Percentiles rank a stretch among this genome's conserved stretches.
phyloP scores from a whole-genome alignment of 352 stramenopile species.

The Globisporangium okanoganense region DNA sequence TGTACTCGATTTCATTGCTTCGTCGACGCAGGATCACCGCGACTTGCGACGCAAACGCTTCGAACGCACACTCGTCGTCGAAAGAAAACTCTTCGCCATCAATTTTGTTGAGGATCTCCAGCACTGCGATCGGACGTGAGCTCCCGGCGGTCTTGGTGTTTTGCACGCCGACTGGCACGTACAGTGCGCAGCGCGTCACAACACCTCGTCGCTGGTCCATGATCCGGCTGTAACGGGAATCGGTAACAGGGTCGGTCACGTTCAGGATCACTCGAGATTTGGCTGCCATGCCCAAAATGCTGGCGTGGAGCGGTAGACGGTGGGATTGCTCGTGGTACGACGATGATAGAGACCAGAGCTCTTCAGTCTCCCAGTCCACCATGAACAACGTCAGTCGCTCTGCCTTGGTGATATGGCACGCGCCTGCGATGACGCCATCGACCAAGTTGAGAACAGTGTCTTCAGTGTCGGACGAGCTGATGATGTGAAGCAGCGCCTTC shows the following conservation, averaged over 20 bases:
- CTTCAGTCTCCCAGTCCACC: slow-evolving; percentile 79
- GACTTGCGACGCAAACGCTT: slow-evolving; percentile 83
- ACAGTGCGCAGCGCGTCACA: slow-evolving; percentile 69
- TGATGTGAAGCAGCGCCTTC: slow-evolving; percentile 81
- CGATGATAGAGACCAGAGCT: slow-evolving; percentile 78
- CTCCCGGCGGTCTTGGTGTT: slow-evolving; percentile 32
- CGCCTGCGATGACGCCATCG: slow-evolving; percentile 77
- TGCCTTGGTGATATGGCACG: slow-evolving; percentile 78
- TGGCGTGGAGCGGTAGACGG: slow-evolving; percentile 52
- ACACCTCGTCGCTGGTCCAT: slow-evolving; percentile 61
- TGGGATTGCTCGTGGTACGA: slow-evolving; percentile 71
- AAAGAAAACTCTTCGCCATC: slow-evolving; percentile 67
- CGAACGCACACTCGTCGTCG: slow-evolving; percentile 83
- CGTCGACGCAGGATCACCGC: slow-evolving; percentile 79
- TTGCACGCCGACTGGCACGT: slow-evolving; percentile 79
- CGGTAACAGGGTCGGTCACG: slow-evolving; percentile 53
- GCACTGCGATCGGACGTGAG: slow-evolving; percentile 71
- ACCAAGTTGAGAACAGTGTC: slow-evolving; percentile 84
- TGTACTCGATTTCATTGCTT: slow-evolving; percentile 86
- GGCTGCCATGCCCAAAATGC: slow-evolving; percentile 58
- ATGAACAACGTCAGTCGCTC: slow-evolving; percentile 78
- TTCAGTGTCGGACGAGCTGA: slow-evolving; percentile 78
- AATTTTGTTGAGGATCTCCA: slow-evolving; percentile 89
- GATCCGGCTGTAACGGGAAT: slow-evolving; percentile 49
- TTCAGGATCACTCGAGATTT: slow-evolving; percentile 66